These are phyloP conservation scores for Arthrobotrys pseudoclavata DNA, from an alignment of 2,329 filamentous ascomycete species.

Conservation along the genomic window DNA sequence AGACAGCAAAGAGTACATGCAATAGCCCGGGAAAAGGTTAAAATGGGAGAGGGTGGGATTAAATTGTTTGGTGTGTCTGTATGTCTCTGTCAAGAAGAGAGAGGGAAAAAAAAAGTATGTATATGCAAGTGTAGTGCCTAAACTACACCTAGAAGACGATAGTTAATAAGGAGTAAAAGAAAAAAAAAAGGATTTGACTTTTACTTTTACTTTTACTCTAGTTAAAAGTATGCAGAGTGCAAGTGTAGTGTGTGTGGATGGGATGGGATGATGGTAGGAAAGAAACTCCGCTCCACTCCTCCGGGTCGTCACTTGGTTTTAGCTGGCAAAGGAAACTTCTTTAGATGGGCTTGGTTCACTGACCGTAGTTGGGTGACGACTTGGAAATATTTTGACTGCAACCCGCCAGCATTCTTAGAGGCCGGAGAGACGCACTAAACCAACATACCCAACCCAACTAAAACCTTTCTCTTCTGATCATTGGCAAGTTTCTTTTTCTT, in stretches of 20 bases:
- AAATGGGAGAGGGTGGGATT: constrained; percentile 43
- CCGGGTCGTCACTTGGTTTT: constrained; percentile 27
- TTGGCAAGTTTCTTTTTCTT: constrained; percentile 19
- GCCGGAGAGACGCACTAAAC: constrained; percentile 35
- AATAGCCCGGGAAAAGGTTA: constrained; percentile 23
- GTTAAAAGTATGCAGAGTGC: too few species aligned
- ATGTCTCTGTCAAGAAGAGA: background rate
- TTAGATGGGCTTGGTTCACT: background rate
- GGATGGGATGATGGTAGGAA: constrained; percentile 1
- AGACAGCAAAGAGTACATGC: constrained; percentile 4
- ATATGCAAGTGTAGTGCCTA: background rate
- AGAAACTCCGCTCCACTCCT: constrained; percentile 14
- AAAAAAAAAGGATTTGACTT: background rate
- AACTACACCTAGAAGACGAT: background rate
- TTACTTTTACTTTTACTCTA: background rate
- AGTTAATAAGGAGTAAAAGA: background rate
- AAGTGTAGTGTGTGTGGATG: background rate
- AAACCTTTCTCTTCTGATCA: constrained; percentile 11
- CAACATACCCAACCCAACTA: constrained; percentile 5
- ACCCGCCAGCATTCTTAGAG: constrained; percentile 48
- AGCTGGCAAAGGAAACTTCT: background rate
- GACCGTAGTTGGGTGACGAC: constrained; percentile 34
- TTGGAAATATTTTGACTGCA: constrained; percentile 43
- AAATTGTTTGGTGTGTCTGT: constrained; percentile 9
- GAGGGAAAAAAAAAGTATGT: background rate